Evolutionary conservation across 768 basidiomycete genomes (phyloP).

Genomic region (Suillus subalutaceus): DNA sequence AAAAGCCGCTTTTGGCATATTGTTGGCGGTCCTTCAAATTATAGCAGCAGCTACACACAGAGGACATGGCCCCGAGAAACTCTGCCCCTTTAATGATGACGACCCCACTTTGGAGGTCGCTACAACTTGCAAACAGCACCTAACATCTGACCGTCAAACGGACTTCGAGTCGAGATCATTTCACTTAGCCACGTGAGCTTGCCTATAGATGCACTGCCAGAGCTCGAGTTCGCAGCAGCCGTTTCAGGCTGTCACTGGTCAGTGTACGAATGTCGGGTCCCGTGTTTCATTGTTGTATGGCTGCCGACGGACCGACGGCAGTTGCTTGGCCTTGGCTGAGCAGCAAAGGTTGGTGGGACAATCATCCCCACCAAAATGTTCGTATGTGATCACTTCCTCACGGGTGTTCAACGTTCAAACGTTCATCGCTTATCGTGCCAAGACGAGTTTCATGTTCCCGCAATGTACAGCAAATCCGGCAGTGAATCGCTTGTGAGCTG

Average conservation of each 20-base stretch:
- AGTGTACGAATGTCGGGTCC: neutral
- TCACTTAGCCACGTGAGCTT: neutral
- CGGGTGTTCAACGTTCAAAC: no score
- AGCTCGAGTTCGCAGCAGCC: neutral
- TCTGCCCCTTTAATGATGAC: neutral
- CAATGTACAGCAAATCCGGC: neutral
- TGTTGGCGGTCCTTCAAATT: neutral
- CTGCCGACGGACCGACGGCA: neutral
- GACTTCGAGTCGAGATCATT: neutral
- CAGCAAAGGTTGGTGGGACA: conserved; percentile 55
- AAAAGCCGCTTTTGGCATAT: neutral
- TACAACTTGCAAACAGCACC: neutral
- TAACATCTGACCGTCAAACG: neutral
- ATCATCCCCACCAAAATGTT: conserved; percentile 66
- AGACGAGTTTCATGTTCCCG: neutral
- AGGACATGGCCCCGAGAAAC: neutral
- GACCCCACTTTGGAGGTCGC: neutral
- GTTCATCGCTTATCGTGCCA: neutral
- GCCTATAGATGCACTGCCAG: neutral
- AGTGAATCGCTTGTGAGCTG: neutral
- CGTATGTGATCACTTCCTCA: conserved; percentile 15
- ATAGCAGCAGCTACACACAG: neutral
- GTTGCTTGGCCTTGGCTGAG: conserved; percentile 73
- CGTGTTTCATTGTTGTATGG: neutral
- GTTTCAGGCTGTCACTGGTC: no score